Evolutionary conservation across 176 grass and related monocot species (phyloP).

Genomic region (Bromus sterilis): DNA sequence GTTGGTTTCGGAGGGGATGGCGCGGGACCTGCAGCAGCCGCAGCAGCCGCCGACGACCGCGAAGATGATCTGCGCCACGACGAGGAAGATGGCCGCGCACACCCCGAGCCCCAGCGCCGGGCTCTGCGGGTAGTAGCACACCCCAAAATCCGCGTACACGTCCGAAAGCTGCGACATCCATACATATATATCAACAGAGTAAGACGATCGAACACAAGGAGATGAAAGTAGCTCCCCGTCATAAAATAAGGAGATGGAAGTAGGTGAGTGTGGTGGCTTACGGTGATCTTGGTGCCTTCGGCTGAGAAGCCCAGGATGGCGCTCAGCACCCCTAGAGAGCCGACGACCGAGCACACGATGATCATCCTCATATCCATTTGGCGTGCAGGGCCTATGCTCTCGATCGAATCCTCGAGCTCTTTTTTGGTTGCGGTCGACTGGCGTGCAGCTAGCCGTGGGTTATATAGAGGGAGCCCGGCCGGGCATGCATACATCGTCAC

Average conservation of each 20-base stretch:
- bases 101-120: background rate
- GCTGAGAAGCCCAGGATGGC: conserved; percentile 27
- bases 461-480: background rate
- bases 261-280: background rate
- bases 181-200: background rate
- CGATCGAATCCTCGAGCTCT: background rate
- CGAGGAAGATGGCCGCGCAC: conserved; percentile 21
- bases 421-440: background rate
- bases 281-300: conserved; percentile 15
- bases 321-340: conserved; percentile 21
- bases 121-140: conserved; percentile 9
- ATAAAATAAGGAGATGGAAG: background rate
- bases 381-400: background rate
- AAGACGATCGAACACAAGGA: too few relatives aligned
- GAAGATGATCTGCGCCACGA: conserved; percentile 6
- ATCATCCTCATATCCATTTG: background rate
- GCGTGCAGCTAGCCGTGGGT: background rate
- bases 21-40: conserved; percentile 26
- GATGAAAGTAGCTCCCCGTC: too few relatives aligned
- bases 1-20: conserved; percentile 4
- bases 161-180: background rate
- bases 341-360: background rate
- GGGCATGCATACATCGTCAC: background rate
- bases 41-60: conserved; percentile 22
- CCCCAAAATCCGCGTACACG: background rate